Base-by-base conservation (phyloP, 2,329 filamentous ascomycete species). In the Aspergillus ochraceoroseus region DNA sequence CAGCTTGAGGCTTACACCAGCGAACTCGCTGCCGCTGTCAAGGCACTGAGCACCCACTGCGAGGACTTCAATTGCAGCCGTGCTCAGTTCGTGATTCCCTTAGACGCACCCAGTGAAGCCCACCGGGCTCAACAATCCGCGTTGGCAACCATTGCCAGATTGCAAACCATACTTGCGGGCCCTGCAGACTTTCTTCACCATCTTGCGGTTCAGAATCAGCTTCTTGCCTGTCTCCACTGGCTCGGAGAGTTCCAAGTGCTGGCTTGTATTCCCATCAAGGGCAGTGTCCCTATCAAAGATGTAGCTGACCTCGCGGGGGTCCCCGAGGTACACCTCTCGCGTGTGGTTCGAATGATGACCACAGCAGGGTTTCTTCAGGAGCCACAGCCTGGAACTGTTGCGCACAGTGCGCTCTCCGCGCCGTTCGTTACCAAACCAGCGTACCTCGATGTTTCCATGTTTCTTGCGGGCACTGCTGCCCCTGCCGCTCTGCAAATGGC, bases 181-280 rank as follows among this genome's bases (percentile, higher is more conserved):
- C 53, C 54, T 8, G 20, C 43, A 9, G 55, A 55, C 28, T 55
- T 58, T 11, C 38, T 64, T 36, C 45, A 46, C 31, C 37, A 52
- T 22, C 49, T 56, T 31, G 52, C 54, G 32, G 46, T 38, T 7
- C 39, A 52, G 40, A 53, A 38, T 36, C 56, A 67, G 47, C 29
- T 67, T 2, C 57, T 67, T 8, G 60, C 64, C 2, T 70, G 67
- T 32, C 43, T 71, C 5, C 59, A 61, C 44, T 73, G 68, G 70
- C 56, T 72, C 9, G 64, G 59, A 4, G 64, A 72, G 8, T 68
- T 67, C 43, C 68, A 72, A 35, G 54, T 72, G 3, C 59, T 71
- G 0, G 66, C 67, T 3, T 71, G 58, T 46, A 66, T 74, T n/a
- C 71, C 70, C 1, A 50, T 67, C 1, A 38, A 32, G 4, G 62